A percentile compares a stretch with the other conserved stretches of the same genome.
phyloP scores from a whole-genome alignment of 148 eudicot genomes.

The Camellia granthamiana region DNA sequence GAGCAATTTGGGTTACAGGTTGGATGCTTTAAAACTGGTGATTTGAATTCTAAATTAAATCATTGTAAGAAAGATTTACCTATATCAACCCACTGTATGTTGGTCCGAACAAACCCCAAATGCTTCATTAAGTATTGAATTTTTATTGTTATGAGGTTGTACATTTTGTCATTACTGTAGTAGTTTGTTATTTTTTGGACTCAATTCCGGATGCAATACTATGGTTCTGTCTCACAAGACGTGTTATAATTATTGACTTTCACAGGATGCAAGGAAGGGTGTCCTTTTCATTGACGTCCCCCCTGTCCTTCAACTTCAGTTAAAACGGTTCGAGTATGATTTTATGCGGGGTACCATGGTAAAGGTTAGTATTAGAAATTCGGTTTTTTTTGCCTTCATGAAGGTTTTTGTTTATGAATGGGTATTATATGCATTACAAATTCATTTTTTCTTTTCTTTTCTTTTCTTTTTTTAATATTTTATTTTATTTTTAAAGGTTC shows the following conservation, averaged over 20 bases:
- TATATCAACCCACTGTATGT: not conserved
- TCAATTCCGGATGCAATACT: not conserved
- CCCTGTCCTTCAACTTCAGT: conserved; percentile 85
- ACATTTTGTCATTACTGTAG: not conserved
- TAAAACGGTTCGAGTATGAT: conserved; percentile 88
- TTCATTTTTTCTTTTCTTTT: too few species aligned
- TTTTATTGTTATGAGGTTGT: not conserved
- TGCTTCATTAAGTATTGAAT: conserved; percentile 13
- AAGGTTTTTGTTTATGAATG: not conserved
- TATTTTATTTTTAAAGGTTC: not conserved
- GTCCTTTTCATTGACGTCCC: conserved; percentile 85
- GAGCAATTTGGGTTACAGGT: conserved; percentile 92
- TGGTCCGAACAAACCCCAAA: not conserved
- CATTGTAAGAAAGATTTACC: not conserved
- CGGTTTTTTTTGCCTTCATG: not conserved
- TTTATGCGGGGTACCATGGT: conserved; percentile 78
- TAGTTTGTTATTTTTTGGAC: not conserved
- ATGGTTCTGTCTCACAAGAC: not conserved
- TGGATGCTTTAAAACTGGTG: not conserved
- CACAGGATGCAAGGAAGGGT: conserved; percentile 88
- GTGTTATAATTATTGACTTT: conserved; percentile 8
- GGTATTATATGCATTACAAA: not conserved
- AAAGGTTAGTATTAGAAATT: conserved; percentile 44
- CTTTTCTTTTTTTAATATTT: too few species aligned
- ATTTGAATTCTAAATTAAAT: not conserved